A percentile compares a stretch with the other conserved stretches of the same genome.
These are phyloP conservation scores for Amanita inopinata DNA, from an alignment of 768 basidiomycete species.

Conservation along the genomic window DNA sequence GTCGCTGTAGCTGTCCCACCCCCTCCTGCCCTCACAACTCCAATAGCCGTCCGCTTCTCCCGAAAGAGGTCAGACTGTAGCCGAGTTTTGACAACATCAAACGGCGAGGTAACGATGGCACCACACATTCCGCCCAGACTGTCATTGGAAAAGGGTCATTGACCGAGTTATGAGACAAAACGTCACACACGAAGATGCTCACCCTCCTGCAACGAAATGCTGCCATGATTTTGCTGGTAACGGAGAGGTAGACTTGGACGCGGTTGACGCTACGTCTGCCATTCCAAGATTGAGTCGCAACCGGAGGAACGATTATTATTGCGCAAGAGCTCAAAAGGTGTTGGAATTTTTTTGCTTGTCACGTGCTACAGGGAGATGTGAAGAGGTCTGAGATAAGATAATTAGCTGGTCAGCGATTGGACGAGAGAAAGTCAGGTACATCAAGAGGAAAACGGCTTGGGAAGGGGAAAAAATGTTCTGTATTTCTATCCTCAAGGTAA, in stretches of 20 bases:
- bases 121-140: constrained; percentile 98
- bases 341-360: too few species aligned
- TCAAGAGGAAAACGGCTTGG: too few species aligned
- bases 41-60: constrained; percentile 28
- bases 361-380: too few species aligned
- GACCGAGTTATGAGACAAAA: constrained; percentile 8
- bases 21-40: constrained; percentile 28
- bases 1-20: constrained; percentile 12
- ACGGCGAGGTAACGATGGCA: constrained; percentile 91
- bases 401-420: too few species aligned
- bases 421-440: too few species aligned
- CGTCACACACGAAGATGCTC: constrained; percentile 20
- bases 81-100: constrained; percentile 97
- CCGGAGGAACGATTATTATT: too few species aligned
- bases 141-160: constrained; percentile 2
- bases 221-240: constrained; percentile 74
- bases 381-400: too few species aligned
- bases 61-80: constrained; percentile 84
- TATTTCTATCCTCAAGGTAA: constrained; percentile 35
- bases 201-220: constrained; percentile 86
- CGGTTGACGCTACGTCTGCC: constrained; percentile 18
- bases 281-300: constrained; percentile 18
- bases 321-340: too few species aligned
- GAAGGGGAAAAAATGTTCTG: constrained; percentile 31
- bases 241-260: constrained; percentile 25